Evolutionary conservation across 768 basidiomycete genomes (phyloP), one percentile per base, ranked within the genome.

Genomic region (Lentinula guzmanii): DNA sequence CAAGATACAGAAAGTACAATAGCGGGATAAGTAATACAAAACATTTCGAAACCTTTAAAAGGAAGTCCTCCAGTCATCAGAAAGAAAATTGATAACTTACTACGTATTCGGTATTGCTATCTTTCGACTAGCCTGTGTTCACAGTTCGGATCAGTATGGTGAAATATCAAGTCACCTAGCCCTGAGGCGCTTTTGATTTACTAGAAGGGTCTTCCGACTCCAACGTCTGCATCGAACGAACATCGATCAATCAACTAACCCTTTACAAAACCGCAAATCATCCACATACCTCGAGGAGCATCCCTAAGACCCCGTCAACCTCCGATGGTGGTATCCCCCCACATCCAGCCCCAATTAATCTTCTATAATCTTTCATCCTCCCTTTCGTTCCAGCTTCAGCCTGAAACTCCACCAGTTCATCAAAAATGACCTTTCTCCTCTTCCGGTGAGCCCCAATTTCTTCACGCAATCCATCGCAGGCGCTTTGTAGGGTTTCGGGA

Each of bases 351-450:
- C 90, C 89, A 67, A 99, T 95, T 56, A 99, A 73, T 64, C 88
- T 80, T 66, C 95, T 79, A 71, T 98, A 99, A 65, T 95, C 90
- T 4, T 83, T 80, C 86, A 98, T 95, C 64, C 87, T 81, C 43
- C 91, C 92, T 34, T 89, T 86, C 0, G 95, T 97, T 4, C 95
- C 95, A 0, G 91, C 87, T 73, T 95, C 93, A 18, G 92, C 89
- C 70, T 95, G 91, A 73, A 91, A 88, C 34, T 79, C 82, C 10
- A 90, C 90, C 65, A 92, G 79, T 61, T 85, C 84, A 53, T 89
- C 87, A 66, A 97, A 93, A 62, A 85, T 77, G 11, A 79, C 79
- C 66, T 84, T 84, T 70, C 94, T 83, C 65, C 87, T 83, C 69
- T 83, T 85, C 63, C 86, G 77, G 68, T 86, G 81, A 62, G 85